Percentiles rank a stretch among this genome's conserved stretches.
Conservation (phyloP, 164 flowering plant genomes). For the Amborella trichopoda region DNA sequence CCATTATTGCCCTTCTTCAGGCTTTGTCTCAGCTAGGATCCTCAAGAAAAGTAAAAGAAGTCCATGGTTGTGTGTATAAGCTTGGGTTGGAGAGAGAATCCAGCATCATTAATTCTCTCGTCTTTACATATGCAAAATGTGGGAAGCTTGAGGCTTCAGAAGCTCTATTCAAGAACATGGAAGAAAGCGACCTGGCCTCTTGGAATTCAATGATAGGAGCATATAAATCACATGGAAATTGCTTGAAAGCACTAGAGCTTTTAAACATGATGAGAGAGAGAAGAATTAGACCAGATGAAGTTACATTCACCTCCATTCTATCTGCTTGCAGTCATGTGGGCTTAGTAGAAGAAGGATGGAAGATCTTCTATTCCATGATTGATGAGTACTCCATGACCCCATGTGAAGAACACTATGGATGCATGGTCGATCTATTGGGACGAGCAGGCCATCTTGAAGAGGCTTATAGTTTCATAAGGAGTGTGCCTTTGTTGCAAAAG, state of each 20-base stretch:
- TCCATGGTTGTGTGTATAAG: slow-evolving; percentile 30
- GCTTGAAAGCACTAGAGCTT: slow-evolving; percentile 18
- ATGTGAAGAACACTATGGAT: slow-evolving; percentile 42
- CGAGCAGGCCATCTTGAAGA: slow-evolving; percentile 52
- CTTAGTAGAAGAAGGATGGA: slow-evolving; percentile 36
- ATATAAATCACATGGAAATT: slow-evolving; percentile 36
- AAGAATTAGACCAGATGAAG: slow-evolving; percentile 24
- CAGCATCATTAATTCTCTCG: slow-evolving; percentile 28
- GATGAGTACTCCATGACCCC: slow-evolving; percentile 23
- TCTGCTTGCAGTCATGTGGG: slow-evolving; percentile 61
- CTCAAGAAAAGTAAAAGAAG: slow-evolving; percentile 25
- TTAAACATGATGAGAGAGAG: slow-evolving; percentile 24
- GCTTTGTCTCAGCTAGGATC: slow-evolving; percentile 32
- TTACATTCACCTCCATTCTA: slow-evolving; percentile 37
- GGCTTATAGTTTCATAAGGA: slow-evolving; percentile 27
- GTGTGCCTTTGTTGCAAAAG: slow-evolving; percentile 15
- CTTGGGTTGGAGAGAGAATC: slow-evolving; percentile 16
- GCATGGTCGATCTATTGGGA: slow-evolving; percentile 52
- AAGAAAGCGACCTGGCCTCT: slow-evolving; percentile 8
- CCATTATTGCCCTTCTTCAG: slow-evolving; percentile 30
- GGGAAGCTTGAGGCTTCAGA: slow-evolving; percentile 27
- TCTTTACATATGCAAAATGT: slow-evolving; percentile 39
- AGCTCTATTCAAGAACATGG: slow-evolving; percentile 22
- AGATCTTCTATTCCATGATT: slow-evolving; percentile 31
- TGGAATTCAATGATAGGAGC: slow-evolving; percentile 48